phyloP scores from a whole-genome alignment of 1,284 basidiomycete genomes.

The Anthracocystis walkeri region DNA sequence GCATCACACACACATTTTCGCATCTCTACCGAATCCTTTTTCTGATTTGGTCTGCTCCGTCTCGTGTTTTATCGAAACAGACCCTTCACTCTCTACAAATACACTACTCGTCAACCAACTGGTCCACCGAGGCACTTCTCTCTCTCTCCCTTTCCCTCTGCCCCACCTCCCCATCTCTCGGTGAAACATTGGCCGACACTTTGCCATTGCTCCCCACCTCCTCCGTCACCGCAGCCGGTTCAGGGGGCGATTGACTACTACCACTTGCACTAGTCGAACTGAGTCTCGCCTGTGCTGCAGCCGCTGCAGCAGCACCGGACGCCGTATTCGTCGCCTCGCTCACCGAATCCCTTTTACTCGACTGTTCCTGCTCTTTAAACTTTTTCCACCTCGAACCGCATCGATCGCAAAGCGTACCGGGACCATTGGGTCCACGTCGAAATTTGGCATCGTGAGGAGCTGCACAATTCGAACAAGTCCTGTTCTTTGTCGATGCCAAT shows the following conservation, averaged over 20 bases:
- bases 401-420: slow-evolving; percentile 54
- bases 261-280: slow-evolving; percentile 24
- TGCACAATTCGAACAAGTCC: slow-evolving; percentile 50
- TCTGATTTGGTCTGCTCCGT: too few relatives aligned
- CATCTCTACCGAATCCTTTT: too few relatives aligned
- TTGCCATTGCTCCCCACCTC: slow-evolving; percentile 1
- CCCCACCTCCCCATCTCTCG: slow-evolving; percentile 1
- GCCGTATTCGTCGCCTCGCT: background rate
- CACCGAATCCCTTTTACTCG: slow-evolving; percentile 16
- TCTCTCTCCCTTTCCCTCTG: slow-evolving; percentile 16
- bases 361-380: slow-evolving; percentile 43
- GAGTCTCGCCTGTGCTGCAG: slow-evolving; percentile 23
- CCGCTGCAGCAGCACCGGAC: background rate
- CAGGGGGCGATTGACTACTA: slow-evolving; percentile 29
- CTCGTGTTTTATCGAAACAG: background rate
- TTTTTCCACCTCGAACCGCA: slow-evolving; percentile 54
- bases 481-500: slow-evolving; percentile 56
- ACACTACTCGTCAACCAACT: slow-evolving; percentile 32
- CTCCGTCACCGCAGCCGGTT: background rate
- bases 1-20: too few relatives aligned
- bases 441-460: slow-evolving; percentile 57
- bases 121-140: slow-evolving; percentile 35
- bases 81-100: background rate
- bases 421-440: slow-evolving; percentile 47
- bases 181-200: slow-evolving; percentile 2